Base-by-base conservation (phyloP, 257 asterid species). In the Penstemon davidsonii region DNA sequence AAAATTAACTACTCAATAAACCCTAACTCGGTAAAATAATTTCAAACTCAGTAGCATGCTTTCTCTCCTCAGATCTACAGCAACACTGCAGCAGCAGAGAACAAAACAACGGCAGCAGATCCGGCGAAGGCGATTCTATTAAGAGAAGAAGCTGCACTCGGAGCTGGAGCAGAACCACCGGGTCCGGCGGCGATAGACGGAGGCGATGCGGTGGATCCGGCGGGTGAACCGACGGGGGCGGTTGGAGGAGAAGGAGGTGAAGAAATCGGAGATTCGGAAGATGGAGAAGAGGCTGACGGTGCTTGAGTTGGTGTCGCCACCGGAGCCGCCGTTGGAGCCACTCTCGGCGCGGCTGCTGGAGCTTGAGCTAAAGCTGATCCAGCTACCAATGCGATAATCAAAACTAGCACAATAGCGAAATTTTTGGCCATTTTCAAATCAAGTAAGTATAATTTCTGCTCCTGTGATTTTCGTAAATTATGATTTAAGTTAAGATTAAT, bases 121-220 rank as follows among this genome's bases (percentile, higher is more conserved):
- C 91, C 91, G 33, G 82, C 85, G 19, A 80, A 15, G 15, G 83
- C 74, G 41, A 83, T 68, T 76, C 82, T 65, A 78, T 81, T 82
- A 64, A 80, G 73, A 43, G 46, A 43, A 0, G 81, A 19, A 15
- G 87, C 86, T 10, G 72, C 80, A 50, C 51, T 82, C 1, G 79
- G 79, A 3, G 87, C 50, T 11, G 82, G 64, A 36, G 87, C 77
- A 57, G 75, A 36, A 12, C 60, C 79, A 12, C 46, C 74, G 0
- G 90, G 87, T n/a, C 72, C 66, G 38, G 81, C 44, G 1, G 84
- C 68, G 36, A 74, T 77, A 40, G 81, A 66, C 2, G 87, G 79
- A 13, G 85, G 43, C 52, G 1, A 5, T 44, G 82, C 72, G 49
- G 71, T 9, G 42, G 65, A 12, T 45, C 63, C 57, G 36, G 78